Evolutionary conservation across 306 rosid genomes (phyloP), one percentile per base, ranked within the genome.

Genomic region (Lathyrus tuberosus): DNA sequence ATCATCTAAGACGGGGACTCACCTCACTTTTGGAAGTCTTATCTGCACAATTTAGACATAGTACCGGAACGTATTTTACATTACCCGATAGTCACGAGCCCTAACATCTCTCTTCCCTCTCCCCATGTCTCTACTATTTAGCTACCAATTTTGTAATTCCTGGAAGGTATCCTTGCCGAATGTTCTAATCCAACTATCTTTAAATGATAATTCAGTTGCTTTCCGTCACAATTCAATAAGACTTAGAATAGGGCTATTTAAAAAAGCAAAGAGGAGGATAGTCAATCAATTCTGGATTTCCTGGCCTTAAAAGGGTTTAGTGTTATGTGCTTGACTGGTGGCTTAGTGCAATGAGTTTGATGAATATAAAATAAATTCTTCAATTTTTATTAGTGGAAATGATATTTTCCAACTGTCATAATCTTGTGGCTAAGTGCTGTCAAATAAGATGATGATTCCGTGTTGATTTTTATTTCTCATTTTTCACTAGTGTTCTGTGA

Each of bases 301-400:
- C 38, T 52, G 58, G 28, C 73, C 46, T 40, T 40, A 10, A 51
- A 30, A 44, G 64, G 72, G 51, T 15, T 47, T 67, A 17, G 42
- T 40, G 67, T 44, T 16, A 8, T 49, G 56, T 20, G n/a, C 5
- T 48, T 48, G 20, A 48, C 22, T 15, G 4, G 24, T 16, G 12
- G 54, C 11, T 48, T 67, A 47, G 14, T 10, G 72, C 37, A 4
- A 47, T 13, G 18, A 77, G 22, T 71, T 78, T 65, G 61, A 11
- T 44, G 53, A 47, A 24, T 15, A 43, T 51, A 51, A 48, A 16
- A 26, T 26, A 26, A 26, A 26, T 26, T 3, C 4, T 59, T 18
- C n/a, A 13, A 22, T 20, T 70, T 58, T 43, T 7, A 70, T 65
- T 20, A 54, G 42, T 5, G 35, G 68, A 57, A 64, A 9, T 60